These are phyloP conservation scores for Stenogyne calaminthoides DNA, from an alignment of 305 asterid species.

Conservation along the genomic window DNA sequence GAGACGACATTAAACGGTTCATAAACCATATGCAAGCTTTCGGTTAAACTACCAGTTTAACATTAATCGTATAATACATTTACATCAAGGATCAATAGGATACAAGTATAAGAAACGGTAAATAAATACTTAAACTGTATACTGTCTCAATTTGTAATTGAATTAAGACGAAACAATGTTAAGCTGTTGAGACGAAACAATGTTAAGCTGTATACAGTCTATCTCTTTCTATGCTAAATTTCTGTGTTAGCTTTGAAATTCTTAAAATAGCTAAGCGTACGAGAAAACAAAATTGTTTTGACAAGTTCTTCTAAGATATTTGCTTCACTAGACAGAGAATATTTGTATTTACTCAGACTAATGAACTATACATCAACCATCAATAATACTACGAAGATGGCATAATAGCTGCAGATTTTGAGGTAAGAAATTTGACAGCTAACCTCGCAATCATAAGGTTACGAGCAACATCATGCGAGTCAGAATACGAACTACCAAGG, in stretches of 20 bases:
- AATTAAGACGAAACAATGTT: neutral
- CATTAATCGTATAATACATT: slow-evolving; percentile 8
- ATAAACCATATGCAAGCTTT: neutral
- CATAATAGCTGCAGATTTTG: neutral
- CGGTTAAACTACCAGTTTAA: neutral
- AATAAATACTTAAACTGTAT: neutral
- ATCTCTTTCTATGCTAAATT: too few species aligned
- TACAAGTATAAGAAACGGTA: neutral
- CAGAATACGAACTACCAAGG: slow-evolving; percentile 62
- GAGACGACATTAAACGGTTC: slow-evolving; percentile 22
- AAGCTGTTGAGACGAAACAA: too few species aligned
- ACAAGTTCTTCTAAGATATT: neutral
- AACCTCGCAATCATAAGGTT: slow-evolving; percentile 72
- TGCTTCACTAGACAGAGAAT: slow-evolving; percentile 8
- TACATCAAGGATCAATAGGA: slow-evolving; percentile 11
- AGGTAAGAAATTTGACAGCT: slow-evolving; percentile 11
- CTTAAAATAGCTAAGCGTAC: neutral
- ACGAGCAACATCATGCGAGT: slow-evolving; percentile 64
- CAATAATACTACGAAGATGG: neutral
- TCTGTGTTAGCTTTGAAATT: neutral
- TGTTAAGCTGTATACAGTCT: too few species aligned
- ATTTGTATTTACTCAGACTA: neutral
- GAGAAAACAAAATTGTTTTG: neutral
- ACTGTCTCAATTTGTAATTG: neutral
- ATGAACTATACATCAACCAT: neutral